Conservation (phyloP, 169 alveolate species). For the Amoebophrya sp. region DNA sequence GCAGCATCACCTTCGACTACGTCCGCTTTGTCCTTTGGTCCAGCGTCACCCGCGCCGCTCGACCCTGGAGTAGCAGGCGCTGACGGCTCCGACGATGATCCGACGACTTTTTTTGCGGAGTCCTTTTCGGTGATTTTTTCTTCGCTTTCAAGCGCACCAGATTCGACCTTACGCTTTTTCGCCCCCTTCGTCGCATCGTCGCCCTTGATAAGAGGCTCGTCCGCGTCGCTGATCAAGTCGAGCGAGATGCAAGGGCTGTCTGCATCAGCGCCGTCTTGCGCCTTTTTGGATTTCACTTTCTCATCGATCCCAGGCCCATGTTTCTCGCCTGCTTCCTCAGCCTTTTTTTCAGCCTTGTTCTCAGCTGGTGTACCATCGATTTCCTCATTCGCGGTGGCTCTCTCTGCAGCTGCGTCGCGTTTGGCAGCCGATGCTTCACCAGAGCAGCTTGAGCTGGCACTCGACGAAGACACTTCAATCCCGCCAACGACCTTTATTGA, state of each 20-base stretch:
- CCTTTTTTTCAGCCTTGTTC: no score
- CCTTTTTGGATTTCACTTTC: background rate
- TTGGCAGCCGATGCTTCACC: background rate
- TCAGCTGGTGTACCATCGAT: background rate
- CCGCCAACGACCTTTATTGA: no score
- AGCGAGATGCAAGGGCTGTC: background rate
- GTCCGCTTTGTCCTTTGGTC: background rate
- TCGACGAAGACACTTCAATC: no score
- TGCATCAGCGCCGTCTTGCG: background rate
- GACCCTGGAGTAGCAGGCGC: background rate
- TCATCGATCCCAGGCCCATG: no score
- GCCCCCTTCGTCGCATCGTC: background rate
- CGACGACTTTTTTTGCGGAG: background rate
- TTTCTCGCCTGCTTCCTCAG: no score
- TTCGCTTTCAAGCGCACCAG: no score
- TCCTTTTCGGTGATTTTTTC: background rate
- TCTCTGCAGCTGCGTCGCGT: background rate
- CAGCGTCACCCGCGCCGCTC: background rate
- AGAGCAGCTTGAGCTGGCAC: background rate
- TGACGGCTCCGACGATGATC: background rate
- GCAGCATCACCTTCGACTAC: background rate
- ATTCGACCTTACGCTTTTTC: background rate
- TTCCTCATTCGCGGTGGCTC: background rate
- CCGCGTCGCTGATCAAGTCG: background rate
- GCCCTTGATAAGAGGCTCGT: no score